Evolutionary conservation across 306 rosid genomes (phyloP).

Genomic region (Lathyrus tuberosus): DNA sequence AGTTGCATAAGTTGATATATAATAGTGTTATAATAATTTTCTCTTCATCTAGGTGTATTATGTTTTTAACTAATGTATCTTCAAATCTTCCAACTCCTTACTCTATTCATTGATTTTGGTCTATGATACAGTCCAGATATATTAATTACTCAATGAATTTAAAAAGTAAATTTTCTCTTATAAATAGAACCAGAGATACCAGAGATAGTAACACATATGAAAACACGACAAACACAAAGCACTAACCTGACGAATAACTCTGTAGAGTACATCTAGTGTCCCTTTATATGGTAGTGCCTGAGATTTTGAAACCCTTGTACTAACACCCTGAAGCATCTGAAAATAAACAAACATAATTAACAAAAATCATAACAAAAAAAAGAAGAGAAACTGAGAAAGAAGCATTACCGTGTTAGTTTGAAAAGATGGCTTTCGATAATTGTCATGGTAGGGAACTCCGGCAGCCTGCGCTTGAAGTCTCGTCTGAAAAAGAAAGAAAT

Average conservation of each 20-base stretch:
- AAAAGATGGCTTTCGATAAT: slow-evolving; percentile 47
- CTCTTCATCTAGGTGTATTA: too few relatives aligned
- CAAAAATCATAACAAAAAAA: neutral
- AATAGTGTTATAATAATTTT: too few relatives aligned
- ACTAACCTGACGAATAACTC: slow-evolving; percentile 78
- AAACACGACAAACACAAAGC: too few relatives aligned
- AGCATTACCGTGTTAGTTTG: slow-evolving; percentile 57
- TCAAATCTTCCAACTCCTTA: too few relatives aligned
- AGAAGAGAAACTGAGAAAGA: neutral
- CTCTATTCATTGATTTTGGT: too few relatives aligned
- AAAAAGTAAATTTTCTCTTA: too few relatives aligned
- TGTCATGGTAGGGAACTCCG: slow-evolving; percentile 73
- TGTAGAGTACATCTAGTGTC: slow-evolving; percentile 75
- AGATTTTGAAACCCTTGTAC: slow-evolving; percentile 48
- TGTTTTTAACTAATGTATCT: too few relatives aligned
- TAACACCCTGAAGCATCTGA: slow-evolving; percentile 56
- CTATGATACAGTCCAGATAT: too few relatives aligned
- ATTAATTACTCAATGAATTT: too few relatives aligned
- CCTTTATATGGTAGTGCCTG: slow-evolving; percentile 60
- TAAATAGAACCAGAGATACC: too few relatives aligned
- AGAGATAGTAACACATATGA: too few relatives aligned
- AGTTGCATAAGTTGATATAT: too few relatives aligned
- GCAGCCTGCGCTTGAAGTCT: slow-evolving; percentile 98
- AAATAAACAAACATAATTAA: neutral
- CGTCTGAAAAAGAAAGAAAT: slow-evolving; percentile 51